Evolutionary conservation across 2,329 filamentous ascomycete genomes (phyloP).

Genomic region (Aspergillus sp.): DNA sequence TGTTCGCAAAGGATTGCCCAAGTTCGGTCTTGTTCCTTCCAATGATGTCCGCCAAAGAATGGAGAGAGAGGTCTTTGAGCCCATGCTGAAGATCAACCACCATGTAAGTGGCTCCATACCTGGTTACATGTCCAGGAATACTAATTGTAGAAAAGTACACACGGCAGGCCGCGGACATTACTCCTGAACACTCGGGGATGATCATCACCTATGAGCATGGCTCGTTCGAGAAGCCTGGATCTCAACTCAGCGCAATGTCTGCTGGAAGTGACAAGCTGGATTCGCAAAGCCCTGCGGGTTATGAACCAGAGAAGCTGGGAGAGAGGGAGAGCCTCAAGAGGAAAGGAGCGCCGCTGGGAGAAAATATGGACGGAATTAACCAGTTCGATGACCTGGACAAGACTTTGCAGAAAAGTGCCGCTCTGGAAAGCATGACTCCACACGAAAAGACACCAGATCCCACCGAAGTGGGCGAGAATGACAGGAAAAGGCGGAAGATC

Average conservation of each 20-base stretch:
- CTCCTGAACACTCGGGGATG: not conserved
- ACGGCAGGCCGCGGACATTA: not conserved
- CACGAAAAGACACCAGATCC: constrained; percentile 3
- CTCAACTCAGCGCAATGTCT: not conserved
- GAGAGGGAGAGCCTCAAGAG: not conserved
- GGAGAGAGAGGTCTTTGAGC: constrained; percentile 29
- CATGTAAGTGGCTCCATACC: constrained; percentile 22
- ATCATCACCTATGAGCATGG: not conserved
- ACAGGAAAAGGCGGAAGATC: constrained; percentile 28
- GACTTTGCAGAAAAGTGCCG: not conserved
- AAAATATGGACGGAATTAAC: too few relatives aligned
- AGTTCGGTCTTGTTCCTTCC: constrained; percentile 22
- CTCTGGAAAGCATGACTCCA: not conserved
- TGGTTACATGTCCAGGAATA: not conserved
- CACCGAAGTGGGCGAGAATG: constrained; percentile 16
- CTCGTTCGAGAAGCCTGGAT: not conserved
- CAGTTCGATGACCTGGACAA: not conserved
- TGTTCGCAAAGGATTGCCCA: constrained; percentile 27
- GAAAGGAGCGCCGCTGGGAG: not conserved
- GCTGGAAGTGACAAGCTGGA: not conserved
- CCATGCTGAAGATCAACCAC: constrained; percentile 32
- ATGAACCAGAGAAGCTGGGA: not conserved
- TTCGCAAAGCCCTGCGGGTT: not conserved
- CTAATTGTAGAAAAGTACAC: constrained; percentile 3
- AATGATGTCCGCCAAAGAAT: constrained; percentile 20